Percentiles rank a stretch among this genome's conserved stretches.
Evolutionary conservation across 352 stramenopile genomes (phyloP).

Genomic region (Globisporangium spinosum): DNA sequence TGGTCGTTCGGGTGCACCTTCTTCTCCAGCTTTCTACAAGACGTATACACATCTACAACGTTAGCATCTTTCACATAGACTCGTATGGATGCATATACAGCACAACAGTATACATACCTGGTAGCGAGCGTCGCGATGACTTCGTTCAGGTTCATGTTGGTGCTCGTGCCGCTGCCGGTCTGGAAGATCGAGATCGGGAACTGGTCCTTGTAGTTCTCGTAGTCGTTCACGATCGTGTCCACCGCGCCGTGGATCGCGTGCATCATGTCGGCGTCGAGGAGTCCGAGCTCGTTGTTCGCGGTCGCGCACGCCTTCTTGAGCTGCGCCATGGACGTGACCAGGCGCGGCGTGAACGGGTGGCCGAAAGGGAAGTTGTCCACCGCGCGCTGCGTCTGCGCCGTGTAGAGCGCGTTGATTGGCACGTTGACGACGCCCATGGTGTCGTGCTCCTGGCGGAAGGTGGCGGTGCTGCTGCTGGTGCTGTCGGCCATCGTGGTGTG

Average conservation of each 20-base stretch:
- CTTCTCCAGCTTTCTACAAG: conserved; percentile 61
- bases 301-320: conserved; percentile 46
- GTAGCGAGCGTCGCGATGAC: conserved; percentile 90
- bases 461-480: neutral
- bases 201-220: conserved; percentile 30
- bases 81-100: neutral
- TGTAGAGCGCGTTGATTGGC: conserved; percentile 40
- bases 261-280: conserved; percentile 33
- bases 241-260: conserved; percentile 33
- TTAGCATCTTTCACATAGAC: neutral
- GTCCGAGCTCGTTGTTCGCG: conserved; percentile 38
- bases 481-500: conserved; percentile 12
- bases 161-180: conserved; percentile 94
- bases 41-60: conserved; percentile 27
- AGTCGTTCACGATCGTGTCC: conserved; percentile 33
- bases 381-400: conserved; percentile 48
- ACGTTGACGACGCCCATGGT: conserved; percentile 57
- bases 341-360: conserved; percentile 36
- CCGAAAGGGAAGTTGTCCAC: conserved; percentile 53
- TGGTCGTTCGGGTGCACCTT: conserved; percentile 85
- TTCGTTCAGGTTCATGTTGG: conserved; percentile 99
- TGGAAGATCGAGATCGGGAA: conserved; percentile 77
- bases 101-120: conserved; percentile 6
- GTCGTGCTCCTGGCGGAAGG: conserved; percentile 48
- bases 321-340: conserved; percentile 42